Conservation (phyloP, 129 eudicot species). For the Lactuca sativa region DNA sequence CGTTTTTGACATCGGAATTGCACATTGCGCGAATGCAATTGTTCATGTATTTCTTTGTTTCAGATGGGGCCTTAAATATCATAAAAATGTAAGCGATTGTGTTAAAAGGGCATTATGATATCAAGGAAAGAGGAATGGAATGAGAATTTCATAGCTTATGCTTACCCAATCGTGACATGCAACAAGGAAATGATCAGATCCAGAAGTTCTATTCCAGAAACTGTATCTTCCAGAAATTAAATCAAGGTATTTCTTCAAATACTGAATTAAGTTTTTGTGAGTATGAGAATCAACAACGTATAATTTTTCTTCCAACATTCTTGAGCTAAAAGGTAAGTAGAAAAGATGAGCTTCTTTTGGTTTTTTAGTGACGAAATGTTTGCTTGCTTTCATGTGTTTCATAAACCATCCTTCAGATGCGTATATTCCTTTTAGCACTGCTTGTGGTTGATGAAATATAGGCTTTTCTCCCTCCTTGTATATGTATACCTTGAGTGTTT, state of each 20-base stretch:
- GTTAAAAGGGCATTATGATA: neutral
- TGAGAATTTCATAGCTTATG: neutral
- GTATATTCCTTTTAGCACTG: slow-evolving; percentile 72
- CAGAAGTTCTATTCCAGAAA: slow-evolving; percentile 91
- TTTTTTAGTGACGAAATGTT: slow-evolving; percentile 54
- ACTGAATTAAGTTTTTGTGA: slow-evolving; percentile 39
- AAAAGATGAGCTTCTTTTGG: slow-evolving; percentile 71
- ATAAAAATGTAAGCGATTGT: neutral
- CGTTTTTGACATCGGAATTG: slow-evolving; percentile 71
- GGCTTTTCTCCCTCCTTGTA: slow-evolving; percentile 81
- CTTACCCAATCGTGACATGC: slow-evolving; percentile 99
- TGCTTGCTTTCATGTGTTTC: slow-evolving; percentile 62
- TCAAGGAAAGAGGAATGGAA: neutral
- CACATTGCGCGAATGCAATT: slow-evolving; percentile 77
- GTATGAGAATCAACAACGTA: slow-evolving; percentile 66
- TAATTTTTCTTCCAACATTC: slow-evolving; percentile 51
- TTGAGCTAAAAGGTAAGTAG: slow-evolving; percentile 86
- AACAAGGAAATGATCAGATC: slow-evolving; percentile 90
- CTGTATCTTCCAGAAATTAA: slow-evolving; percentile 49
- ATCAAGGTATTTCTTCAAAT: slow-evolving; percentile 54
- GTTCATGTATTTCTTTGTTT: slow-evolving; percentile 51
- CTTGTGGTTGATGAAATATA: slow-evolving; percentile 67
- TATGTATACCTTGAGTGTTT: slow-evolving; percentile 76
- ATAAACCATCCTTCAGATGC: slow-evolving; percentile 99
- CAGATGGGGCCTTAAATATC: slow-evolving; percentile 67